Conservation (phyloP, 768 basidiomycete species). For the Tylopilus felleus region DNA sequence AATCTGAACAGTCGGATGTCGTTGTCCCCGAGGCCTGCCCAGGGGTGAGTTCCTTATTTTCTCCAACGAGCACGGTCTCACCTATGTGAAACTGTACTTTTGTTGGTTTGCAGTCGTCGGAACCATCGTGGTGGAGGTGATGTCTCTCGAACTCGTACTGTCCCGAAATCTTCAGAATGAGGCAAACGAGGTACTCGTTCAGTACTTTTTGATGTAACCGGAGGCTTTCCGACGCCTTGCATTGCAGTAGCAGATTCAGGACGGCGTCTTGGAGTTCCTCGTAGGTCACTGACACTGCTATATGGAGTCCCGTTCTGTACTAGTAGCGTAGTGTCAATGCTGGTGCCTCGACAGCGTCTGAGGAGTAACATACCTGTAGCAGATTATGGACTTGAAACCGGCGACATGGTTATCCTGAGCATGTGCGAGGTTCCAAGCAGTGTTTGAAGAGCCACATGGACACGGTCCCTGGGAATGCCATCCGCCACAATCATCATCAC, state of each 20-base stretch:
- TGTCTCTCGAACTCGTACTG: conserved; percentile 19
- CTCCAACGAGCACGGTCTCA: not conserved
- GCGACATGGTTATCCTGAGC: conserved; percentile 51
- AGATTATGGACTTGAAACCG: conserved; percentile 72
- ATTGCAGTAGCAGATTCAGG: conserved; percentile 32
- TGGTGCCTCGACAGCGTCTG: not conserved
- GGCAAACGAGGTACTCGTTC: conserved; percentile 65
- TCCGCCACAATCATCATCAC: too few species aligned
- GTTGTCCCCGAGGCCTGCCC: conserved; percentile 60
- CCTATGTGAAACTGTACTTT: conserved; percentile 82
- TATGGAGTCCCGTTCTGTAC: conserved; percentile 64
- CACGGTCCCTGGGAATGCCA: too few species aligned
- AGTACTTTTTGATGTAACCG: conserved; percentile 59
- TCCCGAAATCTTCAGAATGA: conserved; percentile 51
- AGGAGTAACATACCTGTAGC: conserved; percentile 47
- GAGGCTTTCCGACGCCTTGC: conserved; percentile 37
- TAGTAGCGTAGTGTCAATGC: conserved; percentile 26
- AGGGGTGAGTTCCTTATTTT: not conserved
- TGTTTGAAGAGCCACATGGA: too few species aligned
- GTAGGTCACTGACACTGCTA: conserved; percentile 32
- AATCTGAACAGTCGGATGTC: conserved; percentile 58
- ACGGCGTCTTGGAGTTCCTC: conserved; percentile 33
- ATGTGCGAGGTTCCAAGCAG: conserved; percentile 32
- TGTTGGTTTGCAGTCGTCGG: not conserved
- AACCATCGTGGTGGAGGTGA: not conserved